phyloP scores from a whole-genome alignment of 306 rosid genomes.

The Cyclanthera cordifolia region DNA sequence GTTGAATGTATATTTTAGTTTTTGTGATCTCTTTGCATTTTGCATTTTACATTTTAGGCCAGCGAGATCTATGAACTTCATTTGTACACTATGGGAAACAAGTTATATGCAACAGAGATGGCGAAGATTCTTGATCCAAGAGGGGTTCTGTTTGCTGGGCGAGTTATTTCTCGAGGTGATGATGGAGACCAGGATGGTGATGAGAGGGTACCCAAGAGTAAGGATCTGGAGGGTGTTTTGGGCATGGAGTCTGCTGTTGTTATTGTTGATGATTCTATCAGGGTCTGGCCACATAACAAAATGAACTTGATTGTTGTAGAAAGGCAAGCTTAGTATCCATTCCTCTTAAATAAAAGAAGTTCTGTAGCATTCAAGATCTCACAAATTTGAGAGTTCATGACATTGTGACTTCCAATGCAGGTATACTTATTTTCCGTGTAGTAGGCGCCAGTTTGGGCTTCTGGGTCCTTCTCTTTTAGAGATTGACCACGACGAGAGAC shows the following conservation, averaged over 20 bases:
- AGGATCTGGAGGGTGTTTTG: slow-evolving; percentile 97
- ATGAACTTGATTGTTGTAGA: slow-evolving; percentile 93
- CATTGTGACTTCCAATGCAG: slow-evolving; percentile 26
- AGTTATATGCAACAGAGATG: slow-evolving; percentile 94
- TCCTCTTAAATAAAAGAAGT: not conserved
- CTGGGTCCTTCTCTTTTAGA: slow-evolving; percentile 90
- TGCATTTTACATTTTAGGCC: slow-evolving; percentile 66
- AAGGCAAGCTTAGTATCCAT: slow-evolving; percentile 39
- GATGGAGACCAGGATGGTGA: slow-evolving; percentile 78
- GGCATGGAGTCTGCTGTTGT: slow-evolving; percentile 97
- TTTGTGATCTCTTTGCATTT: slow-evolving; percentile 10
- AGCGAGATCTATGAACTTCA: slow-evolving; percentile 90
- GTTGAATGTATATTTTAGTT: slow-evolving; percentile 7
- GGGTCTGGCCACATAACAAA: slow-evolving; percentile 99
- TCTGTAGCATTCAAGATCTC: not conserved
- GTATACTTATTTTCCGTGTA: slow-evolving; percentile 89
- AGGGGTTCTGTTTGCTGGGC: slow-evolving; percentile 71
- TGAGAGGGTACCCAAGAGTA: slow-evolving; percentile 79
- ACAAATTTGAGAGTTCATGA: not conserved
- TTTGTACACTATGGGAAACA: slow-evolving; percentile 99
- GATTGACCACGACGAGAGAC: slow-evolving; percentile 90
- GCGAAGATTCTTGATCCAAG: slow-evolving; percentile 94
- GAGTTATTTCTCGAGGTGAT: slow-evolving; percentile 94
- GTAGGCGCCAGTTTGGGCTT: slow-evolving; percentile 98
- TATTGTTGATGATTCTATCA: slow-evolving; percentile 89